Evolutionary conservation across 306 rosid genomes (phyloP), one percentile per base, ranked within the genome.

Genomic region (Pyrus pyrifolia): DNA sequence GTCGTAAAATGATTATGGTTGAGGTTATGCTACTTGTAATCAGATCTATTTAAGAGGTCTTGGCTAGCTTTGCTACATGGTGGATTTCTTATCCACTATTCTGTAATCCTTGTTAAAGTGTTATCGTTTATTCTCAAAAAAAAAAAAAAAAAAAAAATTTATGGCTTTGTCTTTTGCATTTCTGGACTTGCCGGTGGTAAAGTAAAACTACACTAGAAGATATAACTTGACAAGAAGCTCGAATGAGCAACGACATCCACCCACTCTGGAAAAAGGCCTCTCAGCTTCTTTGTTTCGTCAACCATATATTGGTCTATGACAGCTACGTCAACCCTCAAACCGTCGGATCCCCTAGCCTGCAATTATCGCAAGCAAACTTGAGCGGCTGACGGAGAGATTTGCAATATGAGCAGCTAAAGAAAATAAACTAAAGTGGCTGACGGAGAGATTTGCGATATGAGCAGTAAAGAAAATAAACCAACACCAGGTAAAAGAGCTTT

Each of bases 191-290:
- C 55, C 2, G 55, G 21, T 15, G 55, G 21, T 15, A 2, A 49
- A 49, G 18, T 49, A 49, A 15, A 49, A 49, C 27, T 82, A 35
- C 7, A 35, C 42, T 35, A 92, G 68, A 89, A 83, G 68, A 76
- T 65, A 71, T 90, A 95, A 72, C 80, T 83, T 46, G 97, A 95
- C 80, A 92, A 57, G 81, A 92, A 95, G 81, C 90, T 85, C 72
- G 97, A 90, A 74, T 90, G 87, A 5, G 97, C 85, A 82, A 23
- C 13, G 6, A 90, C 90, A 80, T 95, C 99, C 19, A 92, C 90
- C 99, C 99, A 92, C 23, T 84, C 84, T 1, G 99, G 99, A 80
- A 95, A 87, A 71, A 92, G 91, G 70, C 87, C 74, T 82, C 86
- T 90, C 86, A 95, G 82, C 85, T 83, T 88, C 88, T 87, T 89